Percentiles rank a stretch among this genome's conserved stretches.
Conservation (phyloP, 2,329 filamentous ascomycete species). For the Venturia nashicola region DNA sequence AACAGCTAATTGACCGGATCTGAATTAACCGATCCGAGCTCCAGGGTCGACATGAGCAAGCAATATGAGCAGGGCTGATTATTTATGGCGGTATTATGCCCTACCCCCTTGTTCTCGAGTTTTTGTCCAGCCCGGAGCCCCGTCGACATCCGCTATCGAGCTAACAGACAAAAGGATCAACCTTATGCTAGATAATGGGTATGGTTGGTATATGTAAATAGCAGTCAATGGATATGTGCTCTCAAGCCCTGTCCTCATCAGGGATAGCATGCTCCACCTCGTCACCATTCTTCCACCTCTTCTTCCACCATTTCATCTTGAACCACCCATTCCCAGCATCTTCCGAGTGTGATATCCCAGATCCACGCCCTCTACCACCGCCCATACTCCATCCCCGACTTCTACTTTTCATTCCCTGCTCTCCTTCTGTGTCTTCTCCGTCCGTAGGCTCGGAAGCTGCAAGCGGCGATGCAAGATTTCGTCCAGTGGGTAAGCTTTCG, state of each 20-base stretch:
- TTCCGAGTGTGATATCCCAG: background rate
- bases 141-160: background rate
- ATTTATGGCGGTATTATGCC: too few species aligned
- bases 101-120: too few species aligned
- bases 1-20: background rate
- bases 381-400: conserved; percentile 1
- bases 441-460: conserved; percentile 1
- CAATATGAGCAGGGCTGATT: background rate
- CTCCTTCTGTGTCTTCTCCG: conserved; percentile 6
- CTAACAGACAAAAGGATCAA: background rate
- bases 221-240: background rate
- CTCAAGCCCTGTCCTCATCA: background rate
- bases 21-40: background rate
- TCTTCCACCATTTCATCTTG: conserved; percentile 9
- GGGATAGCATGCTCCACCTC: background rate
- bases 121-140: background rate
- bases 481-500: background rate
- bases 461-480: background rate
- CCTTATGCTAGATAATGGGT: background rate
- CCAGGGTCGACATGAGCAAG: background rate
- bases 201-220: conserved; percentile 2
- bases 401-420: background rate
- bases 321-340: background rate
- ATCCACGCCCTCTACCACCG: background rate
- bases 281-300: conserved; percentile 8